Evolutionary conservation across 352 stramenopile genomes (phyloP), one percentile per base, ranked within the genome.

Genomic region (Globisporangium nunn): DNA sequence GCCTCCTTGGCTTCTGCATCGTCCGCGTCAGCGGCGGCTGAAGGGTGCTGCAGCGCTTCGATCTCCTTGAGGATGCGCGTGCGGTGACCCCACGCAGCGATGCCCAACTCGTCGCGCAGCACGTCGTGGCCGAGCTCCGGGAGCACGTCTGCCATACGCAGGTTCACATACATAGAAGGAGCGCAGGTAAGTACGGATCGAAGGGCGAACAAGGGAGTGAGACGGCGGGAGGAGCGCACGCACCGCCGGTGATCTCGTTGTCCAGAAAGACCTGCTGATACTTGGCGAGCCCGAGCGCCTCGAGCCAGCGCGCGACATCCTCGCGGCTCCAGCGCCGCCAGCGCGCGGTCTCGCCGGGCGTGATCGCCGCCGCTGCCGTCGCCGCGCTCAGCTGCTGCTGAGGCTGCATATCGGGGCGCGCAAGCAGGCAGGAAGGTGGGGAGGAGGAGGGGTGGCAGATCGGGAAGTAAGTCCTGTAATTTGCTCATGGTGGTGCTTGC

Each of bases 71-170:
- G 51, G 46, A 90, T 77, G 46, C 74, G 76, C 52, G 82, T 67
- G 58, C 77, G 80, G 48, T 82, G 75, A 15, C 77, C 77, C 39
- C 87, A 86, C 10, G 75, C 74, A 35, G 65, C 51, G 62, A 90
- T 78, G 54, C 75, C 75, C 23, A 90, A 59, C 46, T 88, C 77
- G 45, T 84, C 75, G 49, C 79, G 78, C 40, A 90, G 62, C 33
- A 82, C 70, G 52, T 87, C 75, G 44, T 81, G 75, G 37, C 73
- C 76, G 50, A 90, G 63, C 59, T 82, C 77, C 12, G 74, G 70
- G 29, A 90, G 63, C 48, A 88, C 78, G 55, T 73, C 70, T 82
- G 40, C 18, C n/a, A 3, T 8, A 1, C 11, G 6, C 40, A 5
- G 10, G 48, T 39, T 8, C 18, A 18, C 10, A 31, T 30, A 30